Conservation (phyloP, 1,284 basidiomycete species). For the Phenoliferia sp. region DNA sequence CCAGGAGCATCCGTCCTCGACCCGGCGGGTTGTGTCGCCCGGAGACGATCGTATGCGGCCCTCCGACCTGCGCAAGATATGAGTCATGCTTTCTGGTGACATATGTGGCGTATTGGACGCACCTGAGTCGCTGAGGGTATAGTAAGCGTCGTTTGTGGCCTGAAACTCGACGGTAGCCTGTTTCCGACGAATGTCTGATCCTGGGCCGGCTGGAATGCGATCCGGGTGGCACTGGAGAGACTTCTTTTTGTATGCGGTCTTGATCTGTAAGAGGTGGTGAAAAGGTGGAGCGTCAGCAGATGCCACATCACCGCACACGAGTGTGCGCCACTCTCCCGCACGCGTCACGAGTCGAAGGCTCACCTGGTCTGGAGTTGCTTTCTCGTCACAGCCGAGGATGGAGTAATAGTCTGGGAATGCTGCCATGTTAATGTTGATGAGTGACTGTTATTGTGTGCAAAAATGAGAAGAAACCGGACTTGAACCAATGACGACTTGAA, state of each 20-base stretch:
- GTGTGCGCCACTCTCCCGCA: background rate
- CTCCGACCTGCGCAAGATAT: conserved; percentile 51
- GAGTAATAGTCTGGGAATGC: conserved; percentile 33
- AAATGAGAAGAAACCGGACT: too few species aligned
- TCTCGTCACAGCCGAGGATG: conserved; percentile 19
- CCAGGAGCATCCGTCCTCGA: conserved; percentile 65
- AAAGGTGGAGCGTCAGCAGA: too few species aligned
- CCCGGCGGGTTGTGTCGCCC: conserved; percentile 53
- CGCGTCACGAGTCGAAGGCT: background rate
- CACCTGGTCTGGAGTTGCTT: background rate
- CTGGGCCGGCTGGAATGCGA: conserved; percentile 19
- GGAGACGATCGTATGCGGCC: conserved; percentile 38
- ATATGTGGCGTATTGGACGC: conserved; percentile 43
- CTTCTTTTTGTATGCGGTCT: conserved; percentile 67
- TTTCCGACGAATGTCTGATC: conserved; percentile 17
- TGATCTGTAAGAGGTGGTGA: conserved; percentile 56
- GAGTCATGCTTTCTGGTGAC: conserved; percentile 43
- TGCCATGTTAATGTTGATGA: too few species aligned
- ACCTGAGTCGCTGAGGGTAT: conserved; percentile 58
- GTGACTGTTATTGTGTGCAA: too few species aligned
- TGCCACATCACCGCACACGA: background rate
- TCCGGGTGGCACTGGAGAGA: conserved; percentile 28
- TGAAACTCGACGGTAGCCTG: conserved; percentile 37
- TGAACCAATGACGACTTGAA: too few species aligned
- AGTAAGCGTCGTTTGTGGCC: conserved; percentile 85